Evolutionary conservation across 768 basidiomycete species (phyloP), one percentile per base, ranked within the genome.

Genomic region (Pleurotus citrinopileatus): DNA sequence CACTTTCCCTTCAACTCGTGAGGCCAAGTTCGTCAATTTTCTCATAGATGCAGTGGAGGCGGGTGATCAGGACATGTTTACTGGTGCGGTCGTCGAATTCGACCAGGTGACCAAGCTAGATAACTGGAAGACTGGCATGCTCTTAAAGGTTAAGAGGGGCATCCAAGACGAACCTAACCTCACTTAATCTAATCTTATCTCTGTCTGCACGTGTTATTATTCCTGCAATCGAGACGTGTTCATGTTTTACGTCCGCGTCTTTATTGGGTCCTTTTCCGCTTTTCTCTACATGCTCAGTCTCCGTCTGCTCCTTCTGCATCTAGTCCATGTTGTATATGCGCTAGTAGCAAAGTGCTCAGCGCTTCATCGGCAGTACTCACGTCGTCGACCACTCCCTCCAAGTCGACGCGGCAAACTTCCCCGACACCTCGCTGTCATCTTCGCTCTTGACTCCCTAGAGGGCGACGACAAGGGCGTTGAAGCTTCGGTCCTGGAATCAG

Each of bases 101-200:
- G 94, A 98, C 68, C 87, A 94, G 65, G 82, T 98, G 57, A 89
- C 84, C 34, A 94, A 91, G 72, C 71, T 99, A 65, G 96, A 98
- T 67, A 89, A 89, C 68, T 97, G 94, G 94, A 98, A 98, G 80
- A 98, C 95, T 42, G 76, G 68, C 25, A 87, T 99, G 47, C 68
- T 99, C 65, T 74, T 98, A 63, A 91, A 88, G 74, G 87, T 98
- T 69, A 98, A 98, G 81, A 83, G 81, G 66, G 74, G 76, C 19
- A 82, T 94, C 44, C 78, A 87, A n/a, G 71, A 72, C 2, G 74
- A 77, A 59, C 65, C 61, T 15, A 64, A 61, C 10, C 66, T 78
- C 53, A 70, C 71, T 61, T 78, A 64, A 48, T 42, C n/a, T 10
- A 13, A 27, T 42, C 27, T 54, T 13, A 19, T 25, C 20, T 42